Conservation (phyloP, 2,329 filamentous ascomycete genomes). For the Sphaerostilbella broomeana region DNA sequence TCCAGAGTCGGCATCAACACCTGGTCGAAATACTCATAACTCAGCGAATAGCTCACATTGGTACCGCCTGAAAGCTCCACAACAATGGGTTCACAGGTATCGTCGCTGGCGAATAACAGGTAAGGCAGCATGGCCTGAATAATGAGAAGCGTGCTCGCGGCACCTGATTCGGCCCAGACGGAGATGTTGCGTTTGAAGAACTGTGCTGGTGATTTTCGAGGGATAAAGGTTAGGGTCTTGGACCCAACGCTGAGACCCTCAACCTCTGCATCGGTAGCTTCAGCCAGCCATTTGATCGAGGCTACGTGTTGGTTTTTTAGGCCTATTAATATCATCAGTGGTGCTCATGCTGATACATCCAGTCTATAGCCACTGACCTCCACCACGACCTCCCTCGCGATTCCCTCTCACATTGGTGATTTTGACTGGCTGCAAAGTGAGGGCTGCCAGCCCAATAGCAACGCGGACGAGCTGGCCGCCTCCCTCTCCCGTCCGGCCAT, state of each 20-base stretch:
- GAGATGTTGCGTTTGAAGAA: conserved; percentile 38
- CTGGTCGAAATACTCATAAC: conserved; percentile 58
- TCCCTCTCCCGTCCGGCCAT: conserved; percentile 54
- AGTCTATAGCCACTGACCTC: conserved; percentile 22
- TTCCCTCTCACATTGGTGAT: conserved; percentile 53
- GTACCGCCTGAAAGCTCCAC: conserved; percentile 52
- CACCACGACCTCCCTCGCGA: conserved; percentile 26
- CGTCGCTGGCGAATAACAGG: conserved; percentile 47
- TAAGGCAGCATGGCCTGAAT: conserved; percentile 56
- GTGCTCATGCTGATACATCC: too few relatives aligned
- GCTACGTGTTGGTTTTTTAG: conserved; percentile 56
- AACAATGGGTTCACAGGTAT: conserved; percentile 36
- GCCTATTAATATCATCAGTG: conserved; percentile 35
- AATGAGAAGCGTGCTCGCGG: conserved; percentile 50
- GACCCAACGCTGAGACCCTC: conserved; percentile 46
- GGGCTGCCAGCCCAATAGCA: conserved; percentile 48
- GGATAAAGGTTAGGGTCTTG: conserved; percentile 42
- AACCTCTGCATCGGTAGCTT: conserved; percentile 44
- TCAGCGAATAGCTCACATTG: conserved; percentile 50
- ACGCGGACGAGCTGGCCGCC: conserved; percentile 56
- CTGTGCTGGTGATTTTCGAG: conserved; percentile 32
- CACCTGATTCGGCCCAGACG: conserved; percentile 43
- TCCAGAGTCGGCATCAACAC: conserved; percentile 51
- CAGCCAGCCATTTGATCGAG: conserved; percentile 47
- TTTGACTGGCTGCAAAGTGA: conserved; percentile 46